These are phyloP conservation scores for Asterochloris erici DNA, from an alignment of 139 green algal genomes.

Conservation along the genomic window DNA sequence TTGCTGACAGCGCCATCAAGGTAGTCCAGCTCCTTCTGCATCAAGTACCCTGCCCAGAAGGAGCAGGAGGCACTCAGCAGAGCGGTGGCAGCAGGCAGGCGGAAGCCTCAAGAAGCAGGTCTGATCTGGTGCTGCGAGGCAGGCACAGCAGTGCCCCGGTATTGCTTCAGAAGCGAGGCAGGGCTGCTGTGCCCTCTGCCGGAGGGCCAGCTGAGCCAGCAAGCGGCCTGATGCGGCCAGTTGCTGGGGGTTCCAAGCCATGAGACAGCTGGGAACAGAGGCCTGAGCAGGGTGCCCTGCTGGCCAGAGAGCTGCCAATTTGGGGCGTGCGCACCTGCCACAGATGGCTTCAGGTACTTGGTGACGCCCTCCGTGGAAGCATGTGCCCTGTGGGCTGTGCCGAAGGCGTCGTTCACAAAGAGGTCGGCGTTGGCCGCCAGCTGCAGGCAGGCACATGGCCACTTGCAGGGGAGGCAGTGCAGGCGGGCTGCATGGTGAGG, in stretches of 20 bases:
- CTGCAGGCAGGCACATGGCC: slow-evolving; percentile 33
- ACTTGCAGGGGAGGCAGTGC: background rate
- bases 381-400: slow-evolving; percentile 97
- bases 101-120: no score
- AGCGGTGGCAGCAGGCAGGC: slow-evolving; percentile 6
- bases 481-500: no score
- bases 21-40: slow-evolving; percentile 98
- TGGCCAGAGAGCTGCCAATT: background rate
- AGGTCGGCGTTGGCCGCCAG: slow-evolving; percentile 90
- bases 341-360: slow-evolving; percentile 70
- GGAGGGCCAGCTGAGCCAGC: background rate
- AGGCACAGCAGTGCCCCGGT: no score
- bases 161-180: no score
- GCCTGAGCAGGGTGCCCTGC: background rate
- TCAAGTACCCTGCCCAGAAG: slow-evolving; percentile 81
- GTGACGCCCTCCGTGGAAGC: slow-evolving; percentile 97
- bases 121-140: no score
- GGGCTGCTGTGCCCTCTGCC: no score
- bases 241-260: background rate
- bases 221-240: background rate
- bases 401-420: slow-evolving; percentile 99
- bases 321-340: slow-evolving; percentile 40
- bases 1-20: slow-evolving; percentile 86
- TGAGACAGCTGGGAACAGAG: no score
- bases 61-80: slow-evolving; percentile 80